Percentiles rank a stretch among this genome's conserved stretches.
Evolutionary conservation across 2,329 filamentous ascomycete genomes (phyloP).

Genomic region (Neofusicoccum laricinum): DNA sequence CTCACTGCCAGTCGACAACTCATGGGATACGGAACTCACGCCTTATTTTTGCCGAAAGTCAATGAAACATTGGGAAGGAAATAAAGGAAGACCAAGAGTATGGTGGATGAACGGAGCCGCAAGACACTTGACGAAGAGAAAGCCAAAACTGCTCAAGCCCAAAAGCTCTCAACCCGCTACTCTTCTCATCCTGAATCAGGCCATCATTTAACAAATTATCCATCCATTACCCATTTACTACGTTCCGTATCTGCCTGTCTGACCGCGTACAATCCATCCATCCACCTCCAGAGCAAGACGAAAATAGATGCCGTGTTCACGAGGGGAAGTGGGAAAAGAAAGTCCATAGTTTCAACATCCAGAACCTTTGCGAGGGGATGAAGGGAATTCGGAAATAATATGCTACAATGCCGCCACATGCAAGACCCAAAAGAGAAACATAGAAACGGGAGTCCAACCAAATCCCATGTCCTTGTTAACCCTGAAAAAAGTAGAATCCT

Average conservation of each 20-base stretch:
- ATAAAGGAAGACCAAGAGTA: too few relatives aligned
- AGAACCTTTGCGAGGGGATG: background rate
- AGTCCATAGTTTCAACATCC: background rate
- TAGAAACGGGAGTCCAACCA: background rate
- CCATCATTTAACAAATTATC: background rate
- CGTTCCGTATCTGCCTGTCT: background rate
- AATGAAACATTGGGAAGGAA: too few relatives aligned
- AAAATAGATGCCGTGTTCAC: background rate
- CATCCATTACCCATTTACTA: constrained; percentile 2
- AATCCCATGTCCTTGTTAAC: background rate
- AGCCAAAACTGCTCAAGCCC: too few relatives aligned
- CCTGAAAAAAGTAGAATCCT: background rate
- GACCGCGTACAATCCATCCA: background rate
- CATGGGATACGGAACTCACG: too few relatives aligned
- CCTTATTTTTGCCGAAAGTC: too few relatives aligned
- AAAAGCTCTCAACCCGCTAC: background rate
- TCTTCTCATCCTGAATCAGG: too few relatives aligned
- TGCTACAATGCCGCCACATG: constrained; percentile 1
- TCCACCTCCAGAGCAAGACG: background rate
- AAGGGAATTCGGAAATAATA: background rate
- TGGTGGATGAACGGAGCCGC: too few relatives aligned
- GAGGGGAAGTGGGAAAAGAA: background rate
- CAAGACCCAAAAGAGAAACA: background rate
- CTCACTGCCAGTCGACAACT: too few relatives aligned
- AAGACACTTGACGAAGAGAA: too few relatives aligned